Base-by-base conservation (phyloP, 2,329 filamentous ascomycete species). In the Colletotrichum echinochloae region DNA sequence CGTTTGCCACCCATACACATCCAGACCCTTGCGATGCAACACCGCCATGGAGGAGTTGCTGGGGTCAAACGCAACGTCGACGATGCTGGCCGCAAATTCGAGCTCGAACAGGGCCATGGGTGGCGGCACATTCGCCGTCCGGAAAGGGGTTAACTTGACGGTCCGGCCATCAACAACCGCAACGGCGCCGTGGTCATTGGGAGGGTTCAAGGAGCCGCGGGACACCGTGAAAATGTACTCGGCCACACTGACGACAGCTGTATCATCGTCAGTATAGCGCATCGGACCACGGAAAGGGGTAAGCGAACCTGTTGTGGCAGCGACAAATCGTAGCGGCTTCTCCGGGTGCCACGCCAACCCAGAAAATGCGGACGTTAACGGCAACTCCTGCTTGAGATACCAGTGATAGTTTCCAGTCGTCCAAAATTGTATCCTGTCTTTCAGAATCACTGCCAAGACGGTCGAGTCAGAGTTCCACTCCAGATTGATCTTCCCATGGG, bases 361-460 rank as follows among this genome's bases (percentile, higher is more conserved):
- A 56, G 76, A 61, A 48, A 80, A 75, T 4, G 76, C 74, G 16
- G 75, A 76, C 9, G 79, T 75, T 8, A 86, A 82, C 8, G 83
- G 81, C 8, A 98, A 85, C 78, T 98, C 94, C 79, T 97, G 94
- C 82, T 99, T 99, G 20, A 99, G 85, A 79, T 98, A 98, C 89
- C 96, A 99, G 78, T 98, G 94, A 75, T 99, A 99, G 79, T 99
- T 99, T 26, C 94, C 93, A 87, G 92, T 97, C 0, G 94, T 97
- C 96, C 96, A 99, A 1, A 99, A 84, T 78, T 99, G 96, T n/a
- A 96, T 83, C 66, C 89, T 87, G 73, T 94, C 89, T 39, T 85
- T 84, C 74, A 95, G 89, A 1, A 89, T 85, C n/a, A 98, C 91
- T 7, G 95, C 94, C 55, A 99, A 86, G 0, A 97, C 94, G 1